Evolutionary conservation across 202 grass and related monocot genomes (phyloP).

Genomic region (Thinopyrum obtusiflorum): DNA sequence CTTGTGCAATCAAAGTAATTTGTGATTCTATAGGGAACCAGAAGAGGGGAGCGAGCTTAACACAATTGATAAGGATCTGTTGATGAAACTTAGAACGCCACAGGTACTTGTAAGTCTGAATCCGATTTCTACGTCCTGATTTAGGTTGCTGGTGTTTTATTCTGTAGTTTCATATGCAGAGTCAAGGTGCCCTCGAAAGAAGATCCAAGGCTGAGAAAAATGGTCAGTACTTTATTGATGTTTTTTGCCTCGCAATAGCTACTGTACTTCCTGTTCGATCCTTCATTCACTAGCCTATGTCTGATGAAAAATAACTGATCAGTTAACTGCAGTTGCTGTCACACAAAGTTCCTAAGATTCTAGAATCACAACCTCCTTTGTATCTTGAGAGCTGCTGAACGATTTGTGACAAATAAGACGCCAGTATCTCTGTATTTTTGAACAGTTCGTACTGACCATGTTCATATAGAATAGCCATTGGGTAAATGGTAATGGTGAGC

Average conservation of each 20-base stretch:
- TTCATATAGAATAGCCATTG: background rate
- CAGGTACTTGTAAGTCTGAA: constrained; percentile 14
- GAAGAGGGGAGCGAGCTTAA: constrained; percentile 22
- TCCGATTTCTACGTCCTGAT: constrained; percentile 2
- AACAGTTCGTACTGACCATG: background rate
- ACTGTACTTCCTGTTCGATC: background rate
- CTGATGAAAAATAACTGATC: background rate
- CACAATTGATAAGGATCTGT: constrained; percentile 31
- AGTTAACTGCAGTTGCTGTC: background rate
- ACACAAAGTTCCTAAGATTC: background rate
- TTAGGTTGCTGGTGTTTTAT: constrained; percentile 3
- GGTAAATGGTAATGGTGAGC: background rate
- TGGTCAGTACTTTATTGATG: constrained; percentile 6
- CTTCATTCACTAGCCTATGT: background rate
- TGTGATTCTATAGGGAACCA: constrained; percentile 26
- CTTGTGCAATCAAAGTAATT: constrained; percentile 15
- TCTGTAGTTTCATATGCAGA: constrained; percentile 27
- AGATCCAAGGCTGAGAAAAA: constrained; percentile 32
- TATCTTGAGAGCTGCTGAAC: background rate
- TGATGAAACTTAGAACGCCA: constrained; percentile 6
- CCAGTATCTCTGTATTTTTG: background rate
- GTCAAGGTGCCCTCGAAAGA: background rate
- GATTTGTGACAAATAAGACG: background rate
- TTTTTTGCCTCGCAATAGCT: background rate
- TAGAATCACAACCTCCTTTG: background rate